Conservation (phyloP, 1,284 basidiomycete species). For the Sanghuangporus weigelae region DNA sequence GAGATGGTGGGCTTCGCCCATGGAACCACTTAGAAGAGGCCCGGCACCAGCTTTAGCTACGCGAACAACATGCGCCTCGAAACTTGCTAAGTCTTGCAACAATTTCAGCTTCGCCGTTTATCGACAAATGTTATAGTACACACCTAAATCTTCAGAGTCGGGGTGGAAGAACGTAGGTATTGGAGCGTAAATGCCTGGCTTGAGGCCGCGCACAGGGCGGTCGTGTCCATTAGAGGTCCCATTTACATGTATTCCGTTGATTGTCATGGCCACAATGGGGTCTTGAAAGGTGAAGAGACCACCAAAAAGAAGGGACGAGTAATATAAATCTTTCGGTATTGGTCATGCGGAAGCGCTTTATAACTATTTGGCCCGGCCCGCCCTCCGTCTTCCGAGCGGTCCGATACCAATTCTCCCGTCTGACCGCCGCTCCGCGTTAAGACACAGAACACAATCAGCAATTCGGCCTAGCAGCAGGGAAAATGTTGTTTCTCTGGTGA, state of each 20-base stretch:
- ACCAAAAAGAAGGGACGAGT: neutral
- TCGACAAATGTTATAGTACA: conserved; percentile 24
- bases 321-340: neutral
- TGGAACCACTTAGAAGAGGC: conserved; percentile 78
- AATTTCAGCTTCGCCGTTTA: neutral
- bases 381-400: neutral
- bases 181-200: conserved; percentile 78
- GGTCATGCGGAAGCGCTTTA: neutral
- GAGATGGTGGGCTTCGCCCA: conserved; percentile 81
- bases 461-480: neutral
- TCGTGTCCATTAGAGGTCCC: neutral
- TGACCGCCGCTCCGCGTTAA: neutral
- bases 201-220: conserved; percentile 46
- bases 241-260: conserved; percentile 9
- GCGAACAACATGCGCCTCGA: conserved; percentile 69
- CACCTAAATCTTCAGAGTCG: conserved; percentile 77
- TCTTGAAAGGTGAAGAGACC: neutral
- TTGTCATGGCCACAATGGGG: neutral
- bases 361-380: neutral
- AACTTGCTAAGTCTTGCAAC: conserved; percentile 55
- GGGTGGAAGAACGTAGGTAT: conserved; percentile 82
- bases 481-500: neutral
- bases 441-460: neutral
- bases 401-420: neutral
- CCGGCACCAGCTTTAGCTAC: conserved; percentile 69